Evolutionary conservation across 352 stramenopile species (phyloP), one percentile per base, ranked within the genome.

Genomic region (Globisporangium alternatum): DNA sequence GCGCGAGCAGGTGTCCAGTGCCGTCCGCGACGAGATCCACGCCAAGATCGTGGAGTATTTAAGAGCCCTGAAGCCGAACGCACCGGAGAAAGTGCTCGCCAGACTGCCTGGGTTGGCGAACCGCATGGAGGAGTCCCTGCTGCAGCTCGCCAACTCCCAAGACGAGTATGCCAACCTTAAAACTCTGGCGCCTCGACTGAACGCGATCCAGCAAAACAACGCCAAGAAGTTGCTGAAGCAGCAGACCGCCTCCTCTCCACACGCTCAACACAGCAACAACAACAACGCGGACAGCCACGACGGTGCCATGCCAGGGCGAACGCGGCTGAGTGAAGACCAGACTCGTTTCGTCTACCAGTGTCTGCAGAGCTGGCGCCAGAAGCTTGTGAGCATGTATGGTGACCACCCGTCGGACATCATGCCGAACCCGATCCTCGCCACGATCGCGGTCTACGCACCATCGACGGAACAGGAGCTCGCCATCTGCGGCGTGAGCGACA

Each of bases 101-200:
- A 98, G 98, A 48, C 72, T 99, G 28, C 96, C 96, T 2, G 90
- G 97, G 39, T 97, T 99, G 83, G 96, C 97, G 3, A 95, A 96
- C 57, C 85, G 96, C 53, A 89, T 99, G 71, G 97, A 99, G 65
- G 94, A 98, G 68, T 88, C 88, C 52, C 81, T 99, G 31, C 98
- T 98, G 67, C 83, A 80, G 54, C 49, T 85, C 64, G 72, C 96
- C 45, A 51, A 71, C 67, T 74, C 76, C 70, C 69, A 97, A 70
- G 78, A 83, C 21, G 93, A 98, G 65, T 99, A 98, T 76, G 88
- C 88, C 68, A 90, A 99, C 73, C 71, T 77, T 22, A 70, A 71
- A 17, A 99, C 96, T 44, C 70, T 99, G 43, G 95, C 97, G 48
- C 77, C 96, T 68, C 80, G 97, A n/a, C 84, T 99, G 41, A 90